These are phyloP conservation scores for Alternaria triticina DNA, from an alignment of 2,329 filamentous ascomycete genomes.

Conservation along the genomic window DNA sequence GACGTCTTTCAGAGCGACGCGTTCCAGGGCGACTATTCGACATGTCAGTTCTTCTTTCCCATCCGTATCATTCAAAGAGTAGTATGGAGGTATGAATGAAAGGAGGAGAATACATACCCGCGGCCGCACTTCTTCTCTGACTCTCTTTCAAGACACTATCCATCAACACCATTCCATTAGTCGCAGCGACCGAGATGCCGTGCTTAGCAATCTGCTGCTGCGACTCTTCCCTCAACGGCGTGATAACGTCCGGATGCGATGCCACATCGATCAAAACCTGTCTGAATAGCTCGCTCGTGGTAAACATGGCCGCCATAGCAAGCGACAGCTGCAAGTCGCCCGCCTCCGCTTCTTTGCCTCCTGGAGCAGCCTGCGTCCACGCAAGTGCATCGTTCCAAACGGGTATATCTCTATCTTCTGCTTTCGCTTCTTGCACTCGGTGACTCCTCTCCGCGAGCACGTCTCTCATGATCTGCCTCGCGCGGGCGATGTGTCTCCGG, in stretches of 20 bases:
- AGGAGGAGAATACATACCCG: neutral
- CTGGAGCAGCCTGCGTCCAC: neutral
- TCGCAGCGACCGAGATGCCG: neutral
- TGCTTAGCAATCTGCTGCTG: neutral
- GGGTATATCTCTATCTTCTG: neutral
- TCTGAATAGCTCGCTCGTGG: neutral
- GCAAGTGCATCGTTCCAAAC: neutral
- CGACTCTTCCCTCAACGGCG: neutral
- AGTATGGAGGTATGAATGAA: neutral
- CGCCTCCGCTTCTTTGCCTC: neutral
- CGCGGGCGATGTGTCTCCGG: neutral
- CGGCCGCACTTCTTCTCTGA: neutral
- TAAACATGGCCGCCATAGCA: neutral
- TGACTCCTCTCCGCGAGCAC: neutral
- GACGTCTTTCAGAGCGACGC: neutral
- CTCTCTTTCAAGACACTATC: constrained; percentile 3
- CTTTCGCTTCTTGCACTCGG: neutral
- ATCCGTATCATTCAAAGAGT: accelerated
- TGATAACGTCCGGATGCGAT: neutral
- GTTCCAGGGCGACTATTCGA: neutral
- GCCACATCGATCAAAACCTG: constrained; percentile 3
- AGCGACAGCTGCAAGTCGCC: constrained; percentile 1
- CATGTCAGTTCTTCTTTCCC: neutral
- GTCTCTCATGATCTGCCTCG: neutral
- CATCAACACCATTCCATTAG: neutral